Conservation (phyloP, 1,284 basidiomycete genomes). For the Naganishia cerealis region DNA sequence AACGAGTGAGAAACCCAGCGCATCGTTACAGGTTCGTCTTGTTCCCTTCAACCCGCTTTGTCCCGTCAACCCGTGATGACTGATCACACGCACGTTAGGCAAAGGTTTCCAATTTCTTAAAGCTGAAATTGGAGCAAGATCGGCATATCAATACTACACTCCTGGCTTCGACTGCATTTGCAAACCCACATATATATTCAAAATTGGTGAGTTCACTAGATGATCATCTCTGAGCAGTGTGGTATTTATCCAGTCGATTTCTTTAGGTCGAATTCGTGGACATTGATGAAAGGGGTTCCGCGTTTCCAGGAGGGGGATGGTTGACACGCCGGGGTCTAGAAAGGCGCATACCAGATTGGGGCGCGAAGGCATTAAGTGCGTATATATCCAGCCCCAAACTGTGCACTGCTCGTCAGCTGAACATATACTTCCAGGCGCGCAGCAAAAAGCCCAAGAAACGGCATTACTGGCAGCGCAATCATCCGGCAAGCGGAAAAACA, state of each 20-base stretch:
- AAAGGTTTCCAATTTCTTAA: slow-evolving; percentile 73
- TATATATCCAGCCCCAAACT: slow-evolving; percentile 36
- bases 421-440: slow-evolving; percentile 41
- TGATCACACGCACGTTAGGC: slow-evolving; percentile 56
- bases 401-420: not conserved
- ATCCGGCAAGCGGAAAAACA: slow-evolving; percentile 60
- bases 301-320: slow-evolving; percentile 64
- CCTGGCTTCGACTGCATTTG: slow-evolving; percentile 82
- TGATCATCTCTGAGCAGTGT: too few relatives aligned
- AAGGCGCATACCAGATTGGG: slow-evolving; percentile 37
- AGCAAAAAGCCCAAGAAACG: slow-evolving; percentile 64
- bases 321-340: slow-evolving; percentile 43
- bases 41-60: not conserved
- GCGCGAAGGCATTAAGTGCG: slow-evolving; percentile 39
- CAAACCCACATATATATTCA: slow-evolving; percentile 89
- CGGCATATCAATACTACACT: slow-evolving; percentile 93
- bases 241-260: not conserved
- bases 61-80: not conserved
- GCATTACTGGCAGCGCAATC: slow-evolving; percentile 59
- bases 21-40: slow-evolving; percentile 62
- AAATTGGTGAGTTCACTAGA: slow-evolving; percentile 60
- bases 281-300: slow-evolving; percentile 78
- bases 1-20: slow-evolving; percentile 61
- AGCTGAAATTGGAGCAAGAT: slow-evolving; percentile 69
- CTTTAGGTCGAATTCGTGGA: slow-evolving; percentile 76